Conservation (phyloP, 352 stramenopile species). For the Phytopythium aichiense region DNA sequence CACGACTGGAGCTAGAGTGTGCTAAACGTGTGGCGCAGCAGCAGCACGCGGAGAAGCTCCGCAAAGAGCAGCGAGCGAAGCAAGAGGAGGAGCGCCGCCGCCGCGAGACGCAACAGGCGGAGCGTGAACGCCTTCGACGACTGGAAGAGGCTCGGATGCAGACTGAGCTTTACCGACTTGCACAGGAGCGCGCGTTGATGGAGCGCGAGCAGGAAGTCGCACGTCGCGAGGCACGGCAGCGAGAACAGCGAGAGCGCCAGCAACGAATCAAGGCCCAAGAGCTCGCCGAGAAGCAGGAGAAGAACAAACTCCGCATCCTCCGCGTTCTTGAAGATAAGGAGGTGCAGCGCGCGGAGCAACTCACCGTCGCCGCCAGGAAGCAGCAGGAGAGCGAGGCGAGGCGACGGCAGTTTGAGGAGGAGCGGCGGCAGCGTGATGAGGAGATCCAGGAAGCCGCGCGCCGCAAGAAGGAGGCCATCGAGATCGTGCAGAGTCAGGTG, state of each 20-base stretch:
- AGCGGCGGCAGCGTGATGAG: slow-evolving; percentile 40
- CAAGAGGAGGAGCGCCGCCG: slow-evolving; percentile 47
- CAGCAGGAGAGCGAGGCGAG: slow-evolving; percentile 63
- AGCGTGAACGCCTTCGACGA: slow-evolving; percentile 46
- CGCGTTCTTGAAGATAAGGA: slow-evolving; percentile 63
- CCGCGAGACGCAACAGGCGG: slow-evolving; percentile 34
- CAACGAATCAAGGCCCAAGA: slow-evolving; percentile 38
- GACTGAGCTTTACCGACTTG: slow-evolving; percentile 37
- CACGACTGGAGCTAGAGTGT: slow-evolving; percentile 42
- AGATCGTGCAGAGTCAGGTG: slow-evolving; percentile 56
- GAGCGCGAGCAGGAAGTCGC: slow-evolving; percentile 45
- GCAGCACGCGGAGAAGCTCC: slow-evolving; percentile 35
- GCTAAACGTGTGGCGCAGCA: slow-evolving; percentile 34
- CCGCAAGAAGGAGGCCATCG: slow-evolving; percentile 61
- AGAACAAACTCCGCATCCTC: slow-evolving; percentile 62
- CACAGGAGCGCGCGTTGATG: slow-evolving; percentile 38
- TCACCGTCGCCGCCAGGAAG: slow-evolving; percentile 50
- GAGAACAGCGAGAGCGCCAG: slow-evolving; percentile 42
- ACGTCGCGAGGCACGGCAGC: slow-evolving; percentile 35
- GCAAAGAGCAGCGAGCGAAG: slow-evolving; percentile 42
- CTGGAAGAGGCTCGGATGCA: slow-evolving; percentile 56
- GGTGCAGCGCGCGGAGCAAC: slow-evolving; percentile 34
- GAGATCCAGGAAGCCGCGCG: slow-evolving; percentile 39
- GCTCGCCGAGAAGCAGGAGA: slow-evolving; percentile 52
- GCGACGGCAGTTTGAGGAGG: slow-evolving; percentile 34